A percentile compares a stretch with the other conserved stretches of the same genome.
phyloP scores from a whole-genome alignment of 805 yeast genomes.

The Wickerhamia fluorescens region DNA sequence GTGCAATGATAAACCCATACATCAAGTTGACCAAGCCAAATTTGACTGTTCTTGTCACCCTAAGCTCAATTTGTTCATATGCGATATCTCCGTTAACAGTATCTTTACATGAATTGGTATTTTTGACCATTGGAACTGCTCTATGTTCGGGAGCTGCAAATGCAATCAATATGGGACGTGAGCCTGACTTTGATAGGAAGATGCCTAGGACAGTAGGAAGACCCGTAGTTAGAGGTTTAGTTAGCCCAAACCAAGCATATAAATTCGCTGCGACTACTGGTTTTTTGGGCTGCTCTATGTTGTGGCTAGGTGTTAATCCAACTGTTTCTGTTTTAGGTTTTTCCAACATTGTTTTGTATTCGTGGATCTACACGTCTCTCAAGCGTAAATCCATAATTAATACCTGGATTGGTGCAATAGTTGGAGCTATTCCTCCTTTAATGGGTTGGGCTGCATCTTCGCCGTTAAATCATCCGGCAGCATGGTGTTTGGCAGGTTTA shows the following conservation, averaged over 20 bases:
- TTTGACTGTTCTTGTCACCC: constrained; percentile 77
- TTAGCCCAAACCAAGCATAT: constrained; percentile 73
- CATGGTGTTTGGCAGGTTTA: constrained; percentile 88
- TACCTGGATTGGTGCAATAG: constrained; percentile 99
- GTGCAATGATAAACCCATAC: constrained; percentile 50
- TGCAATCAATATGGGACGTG: constrained; percentile 95
- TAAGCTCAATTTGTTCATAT: constrained; percentile 89
- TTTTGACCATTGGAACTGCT: constrained; percentile 78
- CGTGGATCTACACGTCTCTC: constrained; percentile 87
- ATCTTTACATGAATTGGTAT: constrained; percentile 59
- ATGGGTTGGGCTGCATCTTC: constrained; percentile 98
- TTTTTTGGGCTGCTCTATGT: constrained; percentile 55
- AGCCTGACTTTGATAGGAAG: constrained; percentile 77
- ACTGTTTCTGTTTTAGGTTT: constrained; percentile 79
- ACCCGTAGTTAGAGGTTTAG: constrained; percentile 81
- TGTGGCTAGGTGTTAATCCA: constrained; percentile 78
- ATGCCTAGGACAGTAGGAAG: constrained; percentile 86
- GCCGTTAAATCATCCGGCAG: constrained; percentile 76
- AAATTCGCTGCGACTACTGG: constrained; percentile 75
- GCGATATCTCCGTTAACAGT: constrained; percentile 85
- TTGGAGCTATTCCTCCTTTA: constrained; percentile 96
- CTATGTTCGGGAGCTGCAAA: constrained; percentile 91
- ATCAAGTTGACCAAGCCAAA: constrained; percentile 85
- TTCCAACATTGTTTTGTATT: constrained; percentile 71
- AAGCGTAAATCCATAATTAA: constrained; percentile 79